Evolutionary conservation across 345 rosid species (phyloP).

Genomic region (Passiflora organensis): DNA sequence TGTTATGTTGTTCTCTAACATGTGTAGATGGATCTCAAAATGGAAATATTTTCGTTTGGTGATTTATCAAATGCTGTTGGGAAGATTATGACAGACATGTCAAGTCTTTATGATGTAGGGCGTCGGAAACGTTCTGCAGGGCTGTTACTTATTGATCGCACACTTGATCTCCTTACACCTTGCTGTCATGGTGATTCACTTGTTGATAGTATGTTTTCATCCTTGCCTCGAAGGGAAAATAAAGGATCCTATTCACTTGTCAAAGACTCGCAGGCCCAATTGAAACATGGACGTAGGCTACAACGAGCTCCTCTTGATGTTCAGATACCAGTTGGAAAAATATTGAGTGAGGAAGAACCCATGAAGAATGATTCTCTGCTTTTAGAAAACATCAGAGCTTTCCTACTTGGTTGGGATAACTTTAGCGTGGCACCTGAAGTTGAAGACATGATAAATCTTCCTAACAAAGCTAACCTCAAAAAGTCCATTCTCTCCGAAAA

Average conservation of each 20-base stretch:
- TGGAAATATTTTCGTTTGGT: constrained; percentile 93
- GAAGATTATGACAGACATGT: constrained; percentile 91
- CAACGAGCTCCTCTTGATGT: constrained; percentile 65
- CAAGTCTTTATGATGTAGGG: constrained; percentile 96
- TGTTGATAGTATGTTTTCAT: constrained; percentile 72
- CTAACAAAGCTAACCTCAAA: constrained; percentile 21
- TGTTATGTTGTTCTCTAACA: constrained; percentile 21
- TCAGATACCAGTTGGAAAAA: constrained; percentile 67
- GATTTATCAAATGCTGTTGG: constrained; percentile 85
- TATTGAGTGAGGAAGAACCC: constrained; percentile 46
- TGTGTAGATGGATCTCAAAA: constrained; percentile 89
- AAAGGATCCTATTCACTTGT: constrained; percentile 25
- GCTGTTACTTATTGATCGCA: constrained; percentile 79
- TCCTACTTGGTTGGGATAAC: constrained; percentile 68
- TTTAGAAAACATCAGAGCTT: constrained; percentile 54
- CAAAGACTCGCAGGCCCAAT: constrained; percentile 49
- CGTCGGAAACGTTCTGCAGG: constrained; percentile 93
- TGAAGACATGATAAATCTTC: constrained; percentile 29
- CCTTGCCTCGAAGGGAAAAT: constrained; percentile 71
- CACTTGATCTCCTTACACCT: constrained; percentile 92
- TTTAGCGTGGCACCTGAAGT: constrained; percentile 31
- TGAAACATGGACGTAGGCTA: constrained; percentile 39
- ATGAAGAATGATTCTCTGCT: constrained; percentile 37
- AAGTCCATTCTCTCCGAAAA: constrained; percentile 29
- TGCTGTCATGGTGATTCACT: constrained; percentile 91